Base-by-base conservation (phyloP, 1,284 basidiomycete species). In the Naganishia sp. region DNA sequence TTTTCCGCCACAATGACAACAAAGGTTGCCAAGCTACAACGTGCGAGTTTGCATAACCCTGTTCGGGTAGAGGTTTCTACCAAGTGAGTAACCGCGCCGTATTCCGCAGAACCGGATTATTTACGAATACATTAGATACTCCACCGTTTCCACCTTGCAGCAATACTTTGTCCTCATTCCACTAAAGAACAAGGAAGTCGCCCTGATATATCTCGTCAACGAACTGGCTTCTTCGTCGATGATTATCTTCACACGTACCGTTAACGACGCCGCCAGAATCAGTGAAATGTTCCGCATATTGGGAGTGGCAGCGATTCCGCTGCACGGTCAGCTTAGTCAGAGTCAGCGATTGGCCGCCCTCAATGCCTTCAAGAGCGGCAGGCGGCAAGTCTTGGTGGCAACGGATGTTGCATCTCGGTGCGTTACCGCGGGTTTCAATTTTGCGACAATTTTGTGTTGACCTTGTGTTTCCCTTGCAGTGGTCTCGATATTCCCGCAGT, bases 1-100 rank as follows among this genome's bases (percentile, higher is more conserved):
- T 99, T 96, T 83, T 96, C 94, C 16, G 96, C 96, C 0, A 99
- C 96, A n/a, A 99, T 99, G 94, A 97, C 95, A 2, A 96, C 93
- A 25, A 99, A 98, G 80, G 94, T 99, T 11, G 94, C 92, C 28
- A 98, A 99, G 79, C 83, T 99, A 9, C 95, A 99, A 78, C 83
- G 96, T 64, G 95, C 96, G n/a, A 93, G 90, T 83, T 83, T 99
- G 74, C 86, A 87, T 63, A 96, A 96, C 77, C 96, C 96, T 7
- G 87, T 97, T n/a, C 86, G 92, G 70, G 88, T 99, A 7, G 94
- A 99, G 80, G 93, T 96, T 1, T 92, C 88, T 45, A 86, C 90
- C 73, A 98, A 97, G 90, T 93, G 75, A 72, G 88, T 79, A 10
- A 31, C 18, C 28, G 16, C 1, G 21, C 5, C 21, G 2, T 54